These are phyloP conservation scores for Peniophora sp. DNA, from an alignment of 1,284 basidiomycete species.

Conservation along the genomic window DNA sequence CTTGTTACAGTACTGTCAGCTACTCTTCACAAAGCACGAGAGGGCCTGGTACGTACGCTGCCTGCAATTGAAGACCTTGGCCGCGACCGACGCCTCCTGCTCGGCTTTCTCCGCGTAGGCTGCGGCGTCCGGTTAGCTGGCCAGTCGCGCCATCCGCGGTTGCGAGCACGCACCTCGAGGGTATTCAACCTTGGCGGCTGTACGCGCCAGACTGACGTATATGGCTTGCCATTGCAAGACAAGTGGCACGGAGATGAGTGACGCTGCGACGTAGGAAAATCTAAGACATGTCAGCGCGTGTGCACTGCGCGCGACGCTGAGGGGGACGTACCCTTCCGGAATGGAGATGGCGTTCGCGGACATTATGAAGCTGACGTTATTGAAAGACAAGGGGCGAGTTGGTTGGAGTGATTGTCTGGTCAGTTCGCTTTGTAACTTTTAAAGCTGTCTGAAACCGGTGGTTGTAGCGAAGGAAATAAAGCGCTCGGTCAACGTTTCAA, in stretches of 20 bases:
- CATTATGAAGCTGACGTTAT: background rate
- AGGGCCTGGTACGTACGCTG: constrained; percentile 37
- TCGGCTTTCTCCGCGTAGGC: constrained; percentile 47
- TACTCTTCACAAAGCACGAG: background rate
- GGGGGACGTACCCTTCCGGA: background rate
- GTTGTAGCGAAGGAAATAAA: no score
- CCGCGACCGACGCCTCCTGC: constrained; percentile 26
- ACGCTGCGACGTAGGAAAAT: constrained; percentile 41
- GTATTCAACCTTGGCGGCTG: constrained; percentile 49
- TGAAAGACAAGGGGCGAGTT: no score
- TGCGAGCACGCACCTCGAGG: constrained; percentile 43
- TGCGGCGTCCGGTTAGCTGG: constrained; percentile 24
- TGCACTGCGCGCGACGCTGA: no score
- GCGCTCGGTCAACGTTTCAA: no score
- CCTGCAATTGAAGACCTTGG: constrained; percentile 39
- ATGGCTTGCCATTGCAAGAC: constrained; percentile 43
- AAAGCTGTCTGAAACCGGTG: no score
- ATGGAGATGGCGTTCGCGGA: background rate
- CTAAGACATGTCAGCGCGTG: constrained; percentile 21
- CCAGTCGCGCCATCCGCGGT: background rate
- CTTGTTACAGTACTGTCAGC: constrained; percentile 21
- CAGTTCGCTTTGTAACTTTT: no score
- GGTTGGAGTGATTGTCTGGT: no score
- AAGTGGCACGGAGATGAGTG: constrained; percentile 42
- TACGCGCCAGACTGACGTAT: constrained; percentile 41